Conservation (phyloP, 352 stramenopile species). For the Globisporangium irregulare region DNA sequence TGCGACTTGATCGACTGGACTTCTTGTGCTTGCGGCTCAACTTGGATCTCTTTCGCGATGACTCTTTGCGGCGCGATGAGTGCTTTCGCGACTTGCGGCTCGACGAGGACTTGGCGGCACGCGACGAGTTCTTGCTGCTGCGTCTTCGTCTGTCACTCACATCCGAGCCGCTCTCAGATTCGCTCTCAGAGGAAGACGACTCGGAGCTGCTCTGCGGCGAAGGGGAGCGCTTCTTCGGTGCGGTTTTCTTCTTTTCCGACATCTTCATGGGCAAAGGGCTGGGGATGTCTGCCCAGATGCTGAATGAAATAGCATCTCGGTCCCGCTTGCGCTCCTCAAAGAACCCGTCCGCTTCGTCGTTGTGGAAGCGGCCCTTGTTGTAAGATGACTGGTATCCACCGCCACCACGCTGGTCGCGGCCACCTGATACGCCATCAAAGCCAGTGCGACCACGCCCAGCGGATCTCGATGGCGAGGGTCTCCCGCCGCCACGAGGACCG, state of each 20-base stretch:
- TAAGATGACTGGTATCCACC: constrained; percentile 12
- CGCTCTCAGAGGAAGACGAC: constrained; percentile 24
- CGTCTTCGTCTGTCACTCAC: constrained; percentile 18
- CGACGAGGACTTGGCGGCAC: constrained; percentile 22
- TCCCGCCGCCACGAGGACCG: constrained; percentile 8
- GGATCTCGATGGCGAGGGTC: constrained; percentile 5
- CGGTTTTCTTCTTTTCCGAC: constrained; percentile 41
- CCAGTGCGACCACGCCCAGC: constrained; percentile 17
- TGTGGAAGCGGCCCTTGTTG: constrained; percentile 28
- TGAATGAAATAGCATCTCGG: constrained; percentile 56
- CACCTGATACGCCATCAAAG: constrained; percentile 8
- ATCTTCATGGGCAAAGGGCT: constrained; percentile 58
- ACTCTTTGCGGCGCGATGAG: constrained; percentile 20
- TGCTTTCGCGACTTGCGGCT: constrained; percentile 28
- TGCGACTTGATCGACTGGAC: constrained; percentile 18
- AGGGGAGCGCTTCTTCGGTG: constrained; percentile 27
- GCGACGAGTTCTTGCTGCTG: constrained; percentile 22
- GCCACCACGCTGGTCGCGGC: constrained; percentile 6
- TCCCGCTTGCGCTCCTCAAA: constrained; percentile 73
- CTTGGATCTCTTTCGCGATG: constrained; percentile 22
- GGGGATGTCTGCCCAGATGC: constrained; percentile 72
- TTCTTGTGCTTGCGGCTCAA: constrained; percentile 22
- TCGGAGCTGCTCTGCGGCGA: constrained; percentile 37
- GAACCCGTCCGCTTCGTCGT: constrained; percentile 55
- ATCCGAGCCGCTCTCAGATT: constrained; percentile 30